These are phyloP conservation scores for Capsella bursapastoris DNA, from an alignment of 345 rosid species.

Conservation along the genomic window DNA sequence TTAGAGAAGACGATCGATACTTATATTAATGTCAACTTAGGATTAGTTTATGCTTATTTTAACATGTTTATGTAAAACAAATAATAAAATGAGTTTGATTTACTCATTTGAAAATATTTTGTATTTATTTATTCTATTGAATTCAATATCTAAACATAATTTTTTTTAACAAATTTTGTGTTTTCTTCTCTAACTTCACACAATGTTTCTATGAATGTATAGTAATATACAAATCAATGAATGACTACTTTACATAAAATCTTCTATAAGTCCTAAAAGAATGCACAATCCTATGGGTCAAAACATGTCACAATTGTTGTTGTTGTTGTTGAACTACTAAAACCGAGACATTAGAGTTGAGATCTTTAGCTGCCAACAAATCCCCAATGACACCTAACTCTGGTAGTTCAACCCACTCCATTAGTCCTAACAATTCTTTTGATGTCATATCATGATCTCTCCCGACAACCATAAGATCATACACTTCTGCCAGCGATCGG, in stretches of 20 bases:
- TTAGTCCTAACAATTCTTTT: slow-evolving; percentile 9
- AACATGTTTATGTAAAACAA: no score
- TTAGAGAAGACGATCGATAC: no score
- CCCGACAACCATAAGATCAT: slow-evolving; percentile 34
- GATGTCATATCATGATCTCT: slow-evolving; percentile 29
- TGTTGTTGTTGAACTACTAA: slow-evolving; percentile 40
- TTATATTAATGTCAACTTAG: no score
- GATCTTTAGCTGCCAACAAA: slow-evolving; percentile 34
- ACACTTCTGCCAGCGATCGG: not conserved
- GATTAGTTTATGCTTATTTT: no score
- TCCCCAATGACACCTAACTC: slow-evolving; percentile 41
- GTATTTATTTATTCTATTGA: no score
- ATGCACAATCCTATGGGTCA: not conserved
- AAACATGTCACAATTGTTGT: not conserved
- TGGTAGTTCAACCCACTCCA: slow-evolving; percentile 37
- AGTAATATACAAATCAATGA: not conserved
- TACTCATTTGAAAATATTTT: no score
- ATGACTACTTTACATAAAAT: not conserved
- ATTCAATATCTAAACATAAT: no score
- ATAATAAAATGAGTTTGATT: no score
- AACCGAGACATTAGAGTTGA: slow-evolving; percentile 26
- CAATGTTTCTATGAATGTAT: no score
- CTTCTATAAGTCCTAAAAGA: slow-evolving; percentile 1
- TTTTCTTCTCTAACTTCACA: not conserved
- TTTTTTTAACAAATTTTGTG: not conserved